A percentile compares a stretch with the other conserved stretches of the same genome.
These are phyloP conservation scores for Phytophthora pluvialis DNA, from an alignment of 352 stramenopile species.

Conservation along the genomic window DNA sequence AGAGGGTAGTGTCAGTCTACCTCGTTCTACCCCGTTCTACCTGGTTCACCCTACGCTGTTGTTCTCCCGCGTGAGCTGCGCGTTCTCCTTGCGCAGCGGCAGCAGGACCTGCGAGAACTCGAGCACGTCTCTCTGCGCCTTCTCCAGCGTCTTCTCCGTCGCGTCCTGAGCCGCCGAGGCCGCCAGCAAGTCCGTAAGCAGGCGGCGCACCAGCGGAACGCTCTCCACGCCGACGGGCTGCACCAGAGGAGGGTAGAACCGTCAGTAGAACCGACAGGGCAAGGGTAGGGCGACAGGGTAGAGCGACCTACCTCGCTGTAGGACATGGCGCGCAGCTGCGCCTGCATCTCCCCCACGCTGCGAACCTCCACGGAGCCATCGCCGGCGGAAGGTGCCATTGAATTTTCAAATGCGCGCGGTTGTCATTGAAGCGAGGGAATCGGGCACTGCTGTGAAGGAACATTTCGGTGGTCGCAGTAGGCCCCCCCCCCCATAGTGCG, in stretches of 20 bases:
- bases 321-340: conserved; percentile 57
- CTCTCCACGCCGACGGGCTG: conserved; percentile 70
- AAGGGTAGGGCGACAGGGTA: background rate
- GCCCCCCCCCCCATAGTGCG: too few species aligned
- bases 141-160: conserved; percentile 54
- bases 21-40: conserved; percentile 5
- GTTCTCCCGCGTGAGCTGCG: conserved; percentile 74
- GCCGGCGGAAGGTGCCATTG: conserved; percentile 40
- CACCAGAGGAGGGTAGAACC: background rate
- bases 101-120: conserved; percentile 74
- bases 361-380: conserved; percentile 55
- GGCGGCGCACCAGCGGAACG: conserved; percentile 54
- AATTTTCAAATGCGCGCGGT: conserved; percentile 1
- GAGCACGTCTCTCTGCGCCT: conserved; percentile 62
- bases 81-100: conserved; percentile 81
- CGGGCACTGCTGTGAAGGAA: too few species aligned
- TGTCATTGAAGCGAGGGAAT: conserved; percentile 23
- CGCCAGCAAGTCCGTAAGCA: conserved; percentile 63
- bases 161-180: conserved; percentile 38
- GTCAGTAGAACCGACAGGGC: background rate
- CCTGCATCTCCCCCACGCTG: conserved; percentile 63
- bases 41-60: conserved; percentile 56
- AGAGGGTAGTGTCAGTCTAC: background rate
- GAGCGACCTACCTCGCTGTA: conserved; percentile 53
- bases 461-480: too few species aligned